Evolutionary conservation across 176 grass and related monocot species (phyloP).

Genomic region (Sorghum bicolor): Sorghum_bicolor_NCBIv3 NC_012876.2:5811501-5812000

Average conservation of each 20-base stretch:
- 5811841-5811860: constrained; percentile 84
- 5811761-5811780: not conserved
- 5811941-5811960: not conserved
- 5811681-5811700: not conserved
- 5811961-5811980: not conserved
- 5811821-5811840: constrained; percentile 57
- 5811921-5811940: constrained; percentile 14
- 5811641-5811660: not conserved
- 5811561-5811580: not conserved
- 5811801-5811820: constrained; percentile 11
- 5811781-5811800: not conserved
- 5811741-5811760: not conserved
- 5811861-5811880: constrained; percentile 48
- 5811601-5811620: not conserved
- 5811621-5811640: not conserved
- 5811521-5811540: not conserved
- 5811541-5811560: not conserved
- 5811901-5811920: constrained; percentile 63
- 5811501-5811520: not conserved
- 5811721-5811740: not conserved
- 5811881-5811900: constrained; percentile 59
- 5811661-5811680: too few relatives aligned
- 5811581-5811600: not conserved
- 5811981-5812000: not conserved
- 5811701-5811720: not conserved